Conservation (phyloP, 129 eudicot species). For the Apium graveolens region DNA sequence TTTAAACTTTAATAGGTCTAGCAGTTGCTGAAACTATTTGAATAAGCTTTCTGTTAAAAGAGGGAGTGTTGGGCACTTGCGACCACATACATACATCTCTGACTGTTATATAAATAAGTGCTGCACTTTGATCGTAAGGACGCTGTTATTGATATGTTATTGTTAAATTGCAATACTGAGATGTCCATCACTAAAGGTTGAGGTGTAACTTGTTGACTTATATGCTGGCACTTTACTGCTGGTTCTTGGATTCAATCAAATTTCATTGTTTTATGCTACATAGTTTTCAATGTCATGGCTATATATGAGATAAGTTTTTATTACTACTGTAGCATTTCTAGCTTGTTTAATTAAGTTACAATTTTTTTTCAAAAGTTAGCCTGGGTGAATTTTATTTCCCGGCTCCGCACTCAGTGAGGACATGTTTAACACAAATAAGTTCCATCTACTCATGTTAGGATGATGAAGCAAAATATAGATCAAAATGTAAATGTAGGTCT, state of each 20-base stretch:
- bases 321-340: too few relatives aligned
- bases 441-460: not conserved
- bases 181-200: conserved; percentile 2
- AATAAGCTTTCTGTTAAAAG: not conserved
- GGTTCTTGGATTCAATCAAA: not conserved
- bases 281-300: too few relatives aligned
- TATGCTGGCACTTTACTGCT: not conserved
- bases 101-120: not conserved
- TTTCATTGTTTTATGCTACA: too few relatives aligned
- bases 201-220: not conserved
- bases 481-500: not conserved
- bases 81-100: not conserved
- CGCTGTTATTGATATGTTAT: conserved; percentile 13
- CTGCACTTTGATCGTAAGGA: conserved; percentile 8
- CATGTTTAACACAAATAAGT: not conserved
- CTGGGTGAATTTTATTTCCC: too few relatives aligned
- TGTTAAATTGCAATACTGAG: conserved; percentile 12
- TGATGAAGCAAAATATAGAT: not conserved
- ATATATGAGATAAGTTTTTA: too few relatives aligned
- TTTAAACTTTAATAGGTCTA: too few relatives aligned
- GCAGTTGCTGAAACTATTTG: not conserved
- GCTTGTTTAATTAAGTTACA: too few relatives aligned
- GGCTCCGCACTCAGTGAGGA: too few relatives aligned
- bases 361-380: too few relatives aligned
- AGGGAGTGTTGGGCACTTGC: not conserved